Evolutionary conservation across 2,329 filamentous ascomycete species (phyloP).

Genomic region (Amauroascus verrucosus): DNA sequence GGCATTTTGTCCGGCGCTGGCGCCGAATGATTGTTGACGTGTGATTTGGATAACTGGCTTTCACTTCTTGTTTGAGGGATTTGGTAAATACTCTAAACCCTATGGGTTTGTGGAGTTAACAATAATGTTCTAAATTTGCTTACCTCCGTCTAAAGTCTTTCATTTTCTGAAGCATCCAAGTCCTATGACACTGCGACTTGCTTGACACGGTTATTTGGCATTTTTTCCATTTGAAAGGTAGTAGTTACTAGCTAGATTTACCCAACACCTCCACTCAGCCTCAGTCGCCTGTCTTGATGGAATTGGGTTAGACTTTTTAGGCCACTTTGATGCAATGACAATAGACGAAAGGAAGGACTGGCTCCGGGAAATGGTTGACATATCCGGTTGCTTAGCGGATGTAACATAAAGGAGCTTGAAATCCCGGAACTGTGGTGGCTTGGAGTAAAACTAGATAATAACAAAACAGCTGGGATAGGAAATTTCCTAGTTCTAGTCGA

Average conservation of each 20-base stretch:
- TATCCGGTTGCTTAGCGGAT: slow-evolving; percentile 13
- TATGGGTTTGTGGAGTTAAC: slow-evolving; percentile 3
- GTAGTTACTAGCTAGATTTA: slow-evolving; percentile 10
- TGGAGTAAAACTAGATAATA: neutral
- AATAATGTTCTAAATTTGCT: neutral
- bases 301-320: slow-evolving; percentile 5
- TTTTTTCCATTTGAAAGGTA: slow-evolving; percentile 12
- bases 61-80: neutral
- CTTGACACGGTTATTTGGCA: neutral
- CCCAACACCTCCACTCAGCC: slow-evolving; percentile 9
- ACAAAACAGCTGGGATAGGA: neutral
- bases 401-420: slow-evolving; percentile 5
- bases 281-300: slow-evolving; percentile 13
- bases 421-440: slow-evolving; percentile 2
- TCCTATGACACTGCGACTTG: slow-evolving; percentile 3
- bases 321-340: slow-evolving; percentile 13
- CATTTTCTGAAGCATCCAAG: slow-evolving; percentile 6
- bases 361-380: neutral
- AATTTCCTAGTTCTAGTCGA: slow-evolving; percentile 4
- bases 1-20: neutral
- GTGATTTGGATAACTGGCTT: slow-evolving; percentile 6
- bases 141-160: slow-evolving; percentile 8
- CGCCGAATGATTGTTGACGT: slow-evolving; percentile 7
- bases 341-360: slow-evolving; percentile 10
- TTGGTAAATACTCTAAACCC: slow-evolving; percentile 7